A percentile compares a stretch with the other conserved stretches of the same genome.
Conservation (phyloP, 2,329 filamentous ascomycete species). For the Cercospora zeina region DNA sequence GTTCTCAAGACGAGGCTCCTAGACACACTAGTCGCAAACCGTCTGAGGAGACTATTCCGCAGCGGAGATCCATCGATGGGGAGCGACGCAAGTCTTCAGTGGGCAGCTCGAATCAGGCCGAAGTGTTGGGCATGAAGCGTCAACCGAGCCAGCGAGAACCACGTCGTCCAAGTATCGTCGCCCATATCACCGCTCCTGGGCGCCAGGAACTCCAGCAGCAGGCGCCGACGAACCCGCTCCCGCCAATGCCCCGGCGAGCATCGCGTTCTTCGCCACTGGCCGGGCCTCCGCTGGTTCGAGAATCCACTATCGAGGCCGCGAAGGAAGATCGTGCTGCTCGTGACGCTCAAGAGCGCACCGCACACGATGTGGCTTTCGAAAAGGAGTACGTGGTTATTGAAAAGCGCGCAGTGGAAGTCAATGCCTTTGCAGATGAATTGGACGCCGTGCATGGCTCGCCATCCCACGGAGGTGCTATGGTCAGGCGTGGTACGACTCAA, state of each 20-base stretch:
- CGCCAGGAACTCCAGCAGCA: constrained; percentile 41
- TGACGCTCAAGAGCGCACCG: constrained; percentile 63
- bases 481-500: constrained; percentile 76
- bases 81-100: constrained; percentile 34
- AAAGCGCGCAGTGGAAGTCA: constrained; percentile 92
- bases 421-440: constrained; percentile 93
- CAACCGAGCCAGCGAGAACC: constrained; percentile 45
- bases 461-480: constrained; percentile 60
- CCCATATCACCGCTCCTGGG: constrained; percentile 49
- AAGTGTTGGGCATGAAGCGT: constrained; percentile 34
- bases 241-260: constrained; percentile 61
- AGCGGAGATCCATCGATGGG: constrained; percentile 26
- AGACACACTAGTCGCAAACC: constrained; percentile 29
- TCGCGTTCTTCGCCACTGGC: constrained; percentile 47
- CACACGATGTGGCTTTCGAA: constrained; percentile 85
- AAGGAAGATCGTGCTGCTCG: constrained; percentile 36
- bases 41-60: constrained; percentile 33
- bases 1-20: constrained; percentile 28
- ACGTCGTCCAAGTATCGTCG: constrained; percentile 46
- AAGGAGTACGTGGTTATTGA: constrained; percentile 95
- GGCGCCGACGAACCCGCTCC: constrained; percentile 29
- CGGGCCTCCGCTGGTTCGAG: constrained; percentile 51
- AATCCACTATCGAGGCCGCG: constrained; percentile 40
- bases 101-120: constrained; percentile 24
- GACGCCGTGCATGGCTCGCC: constrained; percentile 64